Conservation (phyloP, 2,329 filamentous ascomycete genomes). For the Fusarium marasasianum region DNA sequence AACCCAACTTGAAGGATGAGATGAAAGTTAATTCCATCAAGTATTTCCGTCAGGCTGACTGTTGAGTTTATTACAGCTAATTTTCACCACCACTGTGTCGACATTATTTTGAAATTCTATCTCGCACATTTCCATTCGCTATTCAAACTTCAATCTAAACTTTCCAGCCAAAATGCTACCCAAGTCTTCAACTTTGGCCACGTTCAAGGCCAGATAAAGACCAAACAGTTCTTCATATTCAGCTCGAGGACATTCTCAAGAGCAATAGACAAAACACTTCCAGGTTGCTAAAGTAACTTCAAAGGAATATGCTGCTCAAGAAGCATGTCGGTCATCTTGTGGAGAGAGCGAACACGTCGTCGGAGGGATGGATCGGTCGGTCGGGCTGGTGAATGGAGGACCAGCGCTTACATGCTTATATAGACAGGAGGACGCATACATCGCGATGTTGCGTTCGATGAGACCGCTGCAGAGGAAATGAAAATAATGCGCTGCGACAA, state of each 20-base stretch:
- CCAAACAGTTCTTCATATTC: too few relatives aligned
- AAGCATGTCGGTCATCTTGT: too few relatives aligned
- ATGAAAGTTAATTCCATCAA: not conserved
- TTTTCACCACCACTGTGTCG: not conserved
- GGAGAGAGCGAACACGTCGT: too few relatives aligned
- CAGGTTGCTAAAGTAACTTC: fast-evolving
- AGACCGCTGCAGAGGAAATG: not conserved
- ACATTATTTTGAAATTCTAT: not conserved
- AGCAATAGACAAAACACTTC: fast-evolving
- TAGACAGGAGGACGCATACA: too few relatives aligned
- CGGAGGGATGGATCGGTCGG: too few relatives aligned
- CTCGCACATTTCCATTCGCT: too few relatives aligned
- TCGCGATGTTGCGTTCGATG: too few relatives aligned
- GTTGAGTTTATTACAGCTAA: not conserved
- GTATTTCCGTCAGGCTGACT: not conserved
- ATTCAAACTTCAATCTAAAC: not conserved
- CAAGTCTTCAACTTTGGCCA: not conserved
- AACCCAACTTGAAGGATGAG: not conserved
- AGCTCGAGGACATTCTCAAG: too few relatives aligned
- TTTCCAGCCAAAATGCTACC: not conserved
- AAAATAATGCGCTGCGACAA: not conserved
- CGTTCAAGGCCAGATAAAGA: too few relatives aligned
- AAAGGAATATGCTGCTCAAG: too few relatives aligned
- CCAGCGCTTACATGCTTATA: too few relatives aligned
- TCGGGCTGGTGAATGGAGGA: too few relatives aligned